A percentile compares a stretch with the other conserved stretches of the same genome.
Evolutionary conservation across 495 filamentous ascomycete species (phyloP).

Genomic region (Hypoxylon fragiforme): DNA sequence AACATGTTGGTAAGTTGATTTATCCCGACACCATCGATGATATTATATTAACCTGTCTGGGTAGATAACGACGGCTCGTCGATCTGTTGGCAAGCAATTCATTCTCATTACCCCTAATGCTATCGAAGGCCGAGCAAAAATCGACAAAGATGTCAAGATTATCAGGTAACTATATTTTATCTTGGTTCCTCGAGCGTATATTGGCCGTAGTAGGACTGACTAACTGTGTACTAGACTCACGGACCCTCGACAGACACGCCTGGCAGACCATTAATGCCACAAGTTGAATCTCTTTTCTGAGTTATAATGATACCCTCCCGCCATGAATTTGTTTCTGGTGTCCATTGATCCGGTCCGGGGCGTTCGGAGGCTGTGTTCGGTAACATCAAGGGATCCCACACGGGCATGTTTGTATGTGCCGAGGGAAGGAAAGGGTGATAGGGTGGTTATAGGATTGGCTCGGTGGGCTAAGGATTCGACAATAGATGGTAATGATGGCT

Average conservation of each 20-base stretch:
- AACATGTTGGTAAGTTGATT: constrained; percentile 78
- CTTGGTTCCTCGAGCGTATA: neutral
- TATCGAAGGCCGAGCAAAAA: constrained; percentile 69
- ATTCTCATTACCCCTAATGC: constrained; percentile 95
- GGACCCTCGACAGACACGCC: constrained; percentile 60
- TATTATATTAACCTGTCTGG: constrained; percentile 10
- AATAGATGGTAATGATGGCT: constrained; percentile 10
- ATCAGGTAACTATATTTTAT: constrained; percentile 64
- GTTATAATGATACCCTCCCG: neutral
- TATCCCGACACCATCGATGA: constrained; percentile 3
- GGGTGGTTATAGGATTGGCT: too few species aligned
- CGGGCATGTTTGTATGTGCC: neutral
- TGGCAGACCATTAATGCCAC: constrained; percentile 42
- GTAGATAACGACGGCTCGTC: constrained; percentile 79
- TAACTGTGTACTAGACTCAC: constrained; percentile 35
- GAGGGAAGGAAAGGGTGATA: too few species aligned
- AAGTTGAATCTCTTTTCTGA: neutral
- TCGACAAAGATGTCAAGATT: constrained; percentile 76
- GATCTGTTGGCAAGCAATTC: constrained; percentile 87
- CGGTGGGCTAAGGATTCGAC: too few species aligned
- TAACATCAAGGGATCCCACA: neutral
- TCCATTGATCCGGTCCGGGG: constrained; percentile 1
- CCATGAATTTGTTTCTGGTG: too few species aligned
- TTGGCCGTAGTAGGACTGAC: neutral
- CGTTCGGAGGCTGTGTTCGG: constrained; percentile 3